Base-by-base conservation (phyloP, 257 asterid species). In the Plantago elongata region DNA sequence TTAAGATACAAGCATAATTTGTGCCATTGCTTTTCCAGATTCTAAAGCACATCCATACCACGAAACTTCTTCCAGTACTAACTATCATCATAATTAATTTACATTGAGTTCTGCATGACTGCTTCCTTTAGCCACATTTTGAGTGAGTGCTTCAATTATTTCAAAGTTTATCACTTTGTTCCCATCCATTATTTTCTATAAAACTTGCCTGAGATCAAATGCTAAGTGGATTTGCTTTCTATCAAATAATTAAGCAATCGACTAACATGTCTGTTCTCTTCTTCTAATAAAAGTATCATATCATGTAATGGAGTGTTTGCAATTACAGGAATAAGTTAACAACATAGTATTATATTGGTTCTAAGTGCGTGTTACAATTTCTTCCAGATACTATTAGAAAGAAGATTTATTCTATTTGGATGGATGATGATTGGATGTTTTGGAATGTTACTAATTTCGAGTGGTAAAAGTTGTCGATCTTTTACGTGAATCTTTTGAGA, bases 101-200 rank as follows among this genome's bases (percentile, higher is more conserved):
- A 54, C 45, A 5, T 67, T 71, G 69, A 75, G 17, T 34, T 60
- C 68, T 54, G n/a, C n/a, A n/a, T n/a, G 66, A 74, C 66, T 64
- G 29, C 47, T 51, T 71, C 65, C 67, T 54, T 68, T 68, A 67
- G 61, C 51, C 22, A 63, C 57, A 67, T 51, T 27, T 44, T 65
- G 47, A 57, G 62, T 67, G 71, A 57, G 67, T 67, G 73, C 74
- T 69, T 78, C 82, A 66, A 75, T 78, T 73, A 80, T 75, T 81
- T 72, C 77, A 43, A 52, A 42, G 70, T 63, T 72, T 70, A 68
- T 46, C 72, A 65, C 79, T 80, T 54, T 27, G 42, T 18, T 54
- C 58, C 13, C 0, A 11, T 54, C 57, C 43, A 44, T 61, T 57
- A 6, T 15, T 11, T 38, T 30, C n/a, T 55, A 22, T 49, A 9